Evolutionary conservation across 2,329 filamentous ascomycete species (phyloP).

Genomic region (Pleoardoris graminearum): DNA sequence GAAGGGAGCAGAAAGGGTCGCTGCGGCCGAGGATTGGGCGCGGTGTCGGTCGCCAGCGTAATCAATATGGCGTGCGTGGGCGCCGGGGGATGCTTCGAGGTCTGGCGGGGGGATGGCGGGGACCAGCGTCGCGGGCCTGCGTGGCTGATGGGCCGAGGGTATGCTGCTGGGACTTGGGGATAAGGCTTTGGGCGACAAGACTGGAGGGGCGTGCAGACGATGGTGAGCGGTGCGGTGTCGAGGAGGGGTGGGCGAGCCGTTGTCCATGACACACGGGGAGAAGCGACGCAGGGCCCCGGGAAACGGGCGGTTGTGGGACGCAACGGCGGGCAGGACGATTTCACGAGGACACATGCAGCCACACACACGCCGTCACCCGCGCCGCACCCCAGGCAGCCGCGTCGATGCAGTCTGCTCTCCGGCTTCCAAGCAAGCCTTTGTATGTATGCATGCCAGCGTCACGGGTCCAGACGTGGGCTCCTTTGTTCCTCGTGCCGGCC

Average conservation of each 20-base stretch:
- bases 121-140: constrained; percentile 23
- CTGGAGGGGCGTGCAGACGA: constrained; percentile 15
- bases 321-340: neutral
- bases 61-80: too few species aligned
- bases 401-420: too few species aligned
- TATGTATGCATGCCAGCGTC: too few species aligned
- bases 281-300: constrained; percentile 11
- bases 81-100: too few species aligned
- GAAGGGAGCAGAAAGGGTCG: constrained; percentile 19
- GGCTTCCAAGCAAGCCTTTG: too few species aligned
- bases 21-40: constrained; percentile 13
- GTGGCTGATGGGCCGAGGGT: constrained; percentile 7
- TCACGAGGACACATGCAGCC: neutral
- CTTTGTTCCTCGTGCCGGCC: too few species aligned
- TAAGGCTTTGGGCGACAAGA: constrained; percentile 26
- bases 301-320: neutral
- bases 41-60: neutral
- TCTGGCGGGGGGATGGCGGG: too few species aligned
- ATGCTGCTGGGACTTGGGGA: constrained; percentile 18
- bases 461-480: too few species aligned
- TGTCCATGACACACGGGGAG: constrained; percentile 23
- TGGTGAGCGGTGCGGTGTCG: constrained; percentile 3
- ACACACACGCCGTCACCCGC: neutral
- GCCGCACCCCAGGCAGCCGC: too few species aligned
- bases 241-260: constrained; percentile 8